These are phyloP conservation scores for Fusarium subglutinans DNA, from an alignment of 2,329 filamentous ascomycete genomes.

Conservation along the genomic window DNA sequence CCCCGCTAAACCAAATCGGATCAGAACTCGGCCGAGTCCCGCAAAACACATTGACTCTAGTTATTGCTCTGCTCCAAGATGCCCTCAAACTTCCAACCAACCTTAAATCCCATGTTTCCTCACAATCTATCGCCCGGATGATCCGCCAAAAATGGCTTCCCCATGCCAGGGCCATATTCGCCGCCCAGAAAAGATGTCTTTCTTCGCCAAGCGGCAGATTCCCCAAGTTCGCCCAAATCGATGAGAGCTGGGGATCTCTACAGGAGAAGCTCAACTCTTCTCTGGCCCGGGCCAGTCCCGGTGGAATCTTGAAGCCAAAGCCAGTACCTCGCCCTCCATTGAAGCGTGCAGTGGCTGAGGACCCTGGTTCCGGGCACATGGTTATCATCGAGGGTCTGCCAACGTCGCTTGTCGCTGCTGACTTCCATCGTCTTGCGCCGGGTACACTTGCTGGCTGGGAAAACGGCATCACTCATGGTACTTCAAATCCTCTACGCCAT, in stretches of 20 bases:
- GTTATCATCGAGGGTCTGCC: conserved; percentile 69
- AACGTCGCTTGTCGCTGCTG: conserved; percentile 68
- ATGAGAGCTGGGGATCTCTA: neutral
- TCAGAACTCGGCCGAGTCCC: conserved; percentile 12
- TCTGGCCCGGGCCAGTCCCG: neutral
- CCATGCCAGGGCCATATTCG: conserved; percentile 34
- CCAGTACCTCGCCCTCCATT: neutral
- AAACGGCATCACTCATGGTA: conserved; percentile 67
- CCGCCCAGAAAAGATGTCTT: conserved; percentile 12
- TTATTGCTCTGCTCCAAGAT: neutral
- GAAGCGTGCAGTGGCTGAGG: neutral
- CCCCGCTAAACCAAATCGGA: conserved; percentile 33
- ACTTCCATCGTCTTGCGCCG: conserved; percentile 75
- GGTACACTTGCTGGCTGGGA: conserved; percentile 76
- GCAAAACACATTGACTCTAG: conserved; percentile 2
- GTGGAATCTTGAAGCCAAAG: neutral
- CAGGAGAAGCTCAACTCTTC: neutral
- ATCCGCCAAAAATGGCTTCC: conserved; percentile 44
- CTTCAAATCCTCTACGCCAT: conserved; percentile 1
- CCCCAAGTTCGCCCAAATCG: neutral
- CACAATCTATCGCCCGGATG: conserved; percentile 41
- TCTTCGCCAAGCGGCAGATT: neutral
- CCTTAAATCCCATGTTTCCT: conserved; percentile 26
- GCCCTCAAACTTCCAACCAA: neutral
- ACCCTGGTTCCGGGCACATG: conserved; percentile 40